Conservation (phyloP, 129 eudicot species). For the Scalesia atractyloides region DNA sequence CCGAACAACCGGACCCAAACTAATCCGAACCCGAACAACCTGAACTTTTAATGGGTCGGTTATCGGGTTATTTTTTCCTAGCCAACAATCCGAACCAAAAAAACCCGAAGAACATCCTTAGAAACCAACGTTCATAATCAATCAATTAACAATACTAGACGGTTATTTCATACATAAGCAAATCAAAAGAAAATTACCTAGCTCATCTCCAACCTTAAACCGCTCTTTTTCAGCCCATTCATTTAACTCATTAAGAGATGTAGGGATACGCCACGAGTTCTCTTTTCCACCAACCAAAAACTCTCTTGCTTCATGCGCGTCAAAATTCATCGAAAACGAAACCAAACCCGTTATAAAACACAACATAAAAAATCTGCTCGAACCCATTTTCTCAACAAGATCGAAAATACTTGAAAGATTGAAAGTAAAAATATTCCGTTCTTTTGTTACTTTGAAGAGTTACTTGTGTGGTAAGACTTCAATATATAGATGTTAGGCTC, state of each 20-base stretch:
- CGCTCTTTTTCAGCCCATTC: conserved; percentile 52
- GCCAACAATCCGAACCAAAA: too few relatives aligned
- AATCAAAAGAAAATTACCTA: conserved; percentile 32
- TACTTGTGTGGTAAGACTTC: neutral
- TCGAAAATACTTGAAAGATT: neutral
- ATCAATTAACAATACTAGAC: neutral
- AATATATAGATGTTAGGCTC: conserved; percentile 27
- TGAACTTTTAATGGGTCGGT: too few relatives aligned
- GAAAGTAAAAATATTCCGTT: too few relatives aligned
- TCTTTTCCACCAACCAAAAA: conserved; percentile 39
- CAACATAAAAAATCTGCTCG: neutral
- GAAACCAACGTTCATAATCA: neutral
- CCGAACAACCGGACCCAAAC: too few relatives aligned
- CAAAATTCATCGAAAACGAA: conserved; percentile 17
- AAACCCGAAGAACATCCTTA: neutral
- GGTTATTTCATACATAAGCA: neutral
- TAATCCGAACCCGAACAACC: too few relatives aligned
- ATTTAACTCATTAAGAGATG: conserved; percentile 34
- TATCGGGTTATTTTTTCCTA: too few relatives aligned
- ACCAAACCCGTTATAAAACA: conserved; percentile 28
- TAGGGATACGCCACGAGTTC: conserved; percentile 41
- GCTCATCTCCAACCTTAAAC: conserved; percentile 51
- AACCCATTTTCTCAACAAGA: conserved; percentile 24
- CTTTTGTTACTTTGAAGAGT: neutral
- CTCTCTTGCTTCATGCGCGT: conserved; percentile 37